A percentile compares a stretch with the other conserved stretches of the same genome.
phyloP scores from a whole-genome alignment of 495 filamentous ascomycete species.

The Aspergillus asperescens region DNA sequence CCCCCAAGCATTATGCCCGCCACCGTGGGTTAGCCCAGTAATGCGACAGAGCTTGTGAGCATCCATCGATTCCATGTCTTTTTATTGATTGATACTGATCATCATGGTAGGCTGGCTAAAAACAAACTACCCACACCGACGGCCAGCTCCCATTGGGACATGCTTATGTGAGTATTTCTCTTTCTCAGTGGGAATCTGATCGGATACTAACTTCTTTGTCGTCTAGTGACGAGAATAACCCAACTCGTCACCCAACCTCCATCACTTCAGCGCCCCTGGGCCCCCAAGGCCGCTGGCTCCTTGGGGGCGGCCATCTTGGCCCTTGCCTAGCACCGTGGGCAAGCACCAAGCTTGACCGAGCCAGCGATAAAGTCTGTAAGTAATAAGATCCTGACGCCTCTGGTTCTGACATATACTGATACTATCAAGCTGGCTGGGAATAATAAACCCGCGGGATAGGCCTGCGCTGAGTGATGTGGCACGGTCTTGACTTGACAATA shows the following conservation, averaged over 20 bases:
- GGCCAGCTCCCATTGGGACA: slow-evolving; percentile 3
- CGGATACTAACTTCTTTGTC: neutral
- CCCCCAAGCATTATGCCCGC: neutral
- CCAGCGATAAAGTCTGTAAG: slow-evolving; percentile 20
- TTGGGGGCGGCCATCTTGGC: too few species aligned
- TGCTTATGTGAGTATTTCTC: slow-evolving; percentile 10
- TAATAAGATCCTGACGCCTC: neutral
- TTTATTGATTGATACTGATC: neutral
- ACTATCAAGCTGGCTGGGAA: slow-evolving; percentile 17
- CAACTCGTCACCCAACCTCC: neutral
- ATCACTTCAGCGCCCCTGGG: too few species aligned
- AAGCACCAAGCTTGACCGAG: too few species aligned
- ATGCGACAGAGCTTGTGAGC: slow-evolving; percentile 1
- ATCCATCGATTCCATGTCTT: neutral
- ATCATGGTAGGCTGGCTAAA: neutral
- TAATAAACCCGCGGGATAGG: neutral
- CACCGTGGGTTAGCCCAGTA: neutral
- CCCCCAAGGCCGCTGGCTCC: too few species aligned
- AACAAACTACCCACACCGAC: neutral
- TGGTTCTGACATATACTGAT: neutral
- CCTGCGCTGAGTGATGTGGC: neutral
- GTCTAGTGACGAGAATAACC: neutral
- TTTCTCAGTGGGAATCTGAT: neutral
- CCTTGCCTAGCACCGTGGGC: slow-evolving; percentile 2
- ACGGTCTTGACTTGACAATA: too few species aligned